These are phyloP conservation scores for Blumeria graminis DNA, from an alignment of 2,329 filamentous ascomycete genomes.

Conservation along the genomic window DNA sequence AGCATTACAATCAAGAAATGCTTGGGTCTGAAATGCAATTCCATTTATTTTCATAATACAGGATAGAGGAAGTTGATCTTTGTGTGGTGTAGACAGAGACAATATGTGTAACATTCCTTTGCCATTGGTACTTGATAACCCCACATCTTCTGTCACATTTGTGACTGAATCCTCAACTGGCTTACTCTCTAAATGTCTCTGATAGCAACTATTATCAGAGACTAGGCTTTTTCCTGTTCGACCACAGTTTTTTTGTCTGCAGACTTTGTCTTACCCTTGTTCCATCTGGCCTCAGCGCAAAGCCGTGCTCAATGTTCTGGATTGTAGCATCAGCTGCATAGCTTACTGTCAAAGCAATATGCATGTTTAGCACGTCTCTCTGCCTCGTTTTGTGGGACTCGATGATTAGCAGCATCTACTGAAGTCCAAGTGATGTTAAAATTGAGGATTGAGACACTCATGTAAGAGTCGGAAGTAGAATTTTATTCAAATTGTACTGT, in stretches of 20 bases:
- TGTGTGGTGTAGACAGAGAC: background rate
- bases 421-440: background rate
- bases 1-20: slow-evolving; percentile 1
- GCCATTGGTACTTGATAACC: background rate
- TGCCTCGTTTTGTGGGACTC: background rate
- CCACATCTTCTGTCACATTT: background rate
- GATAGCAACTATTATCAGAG: background rate
- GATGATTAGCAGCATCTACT: background rate
- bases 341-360: background rate
- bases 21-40: background rate
- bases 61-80: background rate
- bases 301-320: background rate
- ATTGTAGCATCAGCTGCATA: background rate
- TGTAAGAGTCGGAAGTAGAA: too few relatives aligned
- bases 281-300: background rate
- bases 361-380: background rate
- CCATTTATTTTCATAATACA: background rate
- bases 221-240: background rate
- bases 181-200: background rate
- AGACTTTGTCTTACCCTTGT: background rate
- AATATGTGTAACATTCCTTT: slow-evolving; percentile 1
- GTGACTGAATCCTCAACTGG: background rate
- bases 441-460: too few relatives aligned
- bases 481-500: too few relatives aligned
- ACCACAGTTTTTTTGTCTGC: background rate